Percentiles rank a stretch among this genome's conserved stretches.
These are phyloP conservation scores for Chloris gayana DNA, from an alignment of 176 grass and related monocot species.

Conservation along the genomic window DNA sequence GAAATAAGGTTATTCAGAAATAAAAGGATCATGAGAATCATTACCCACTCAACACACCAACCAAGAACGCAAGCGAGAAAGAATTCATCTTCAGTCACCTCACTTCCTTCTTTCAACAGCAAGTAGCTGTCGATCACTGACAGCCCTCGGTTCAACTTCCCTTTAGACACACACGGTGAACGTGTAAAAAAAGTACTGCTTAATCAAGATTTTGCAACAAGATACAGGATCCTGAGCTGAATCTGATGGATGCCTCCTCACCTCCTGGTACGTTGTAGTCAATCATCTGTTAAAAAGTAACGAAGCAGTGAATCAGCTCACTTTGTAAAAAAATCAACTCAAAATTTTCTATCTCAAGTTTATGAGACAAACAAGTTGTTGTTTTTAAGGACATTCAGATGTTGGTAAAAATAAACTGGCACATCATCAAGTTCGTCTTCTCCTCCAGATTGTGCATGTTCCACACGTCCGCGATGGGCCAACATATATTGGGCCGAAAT, in stretches of 20 bases:
- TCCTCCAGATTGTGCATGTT: too few species aligned
- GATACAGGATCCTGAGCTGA: not conserved
- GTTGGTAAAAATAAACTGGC: not conserved
- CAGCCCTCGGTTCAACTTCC: constrained; percentile 49
- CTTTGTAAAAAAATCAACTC: not conserved
- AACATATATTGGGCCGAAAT: too few species aligned
- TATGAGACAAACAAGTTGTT: not conserved
- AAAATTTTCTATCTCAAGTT: not conserved
- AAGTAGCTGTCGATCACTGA: constrained; percentile 48
- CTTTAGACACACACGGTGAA: not conserved
- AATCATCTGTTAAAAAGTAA: not conserved
- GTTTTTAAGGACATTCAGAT: not conserved
- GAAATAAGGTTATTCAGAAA: not conserved
- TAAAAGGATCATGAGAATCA: not conserved
- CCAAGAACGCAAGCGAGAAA: constrained; percentile 48
- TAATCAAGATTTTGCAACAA: too few species aligned
- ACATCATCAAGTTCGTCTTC: too few species aligned
- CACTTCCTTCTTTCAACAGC: constrained; percentile 39
- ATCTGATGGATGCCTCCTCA: not conserved
- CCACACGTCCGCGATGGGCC: too few species aligned
- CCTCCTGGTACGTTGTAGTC: constrained; percentile 44
- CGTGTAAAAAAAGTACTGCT: not conserved
- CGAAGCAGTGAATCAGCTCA: not conserved
- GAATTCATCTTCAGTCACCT: constrained; percentile 40
- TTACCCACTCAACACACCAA: constrained; percentile 56